A percentile compares a stretch with the other conserved stretches of the same genome.
phyloP scores from a whole-genome alignment of 306 rosid genomes.

The Delonix regia region DNA sequence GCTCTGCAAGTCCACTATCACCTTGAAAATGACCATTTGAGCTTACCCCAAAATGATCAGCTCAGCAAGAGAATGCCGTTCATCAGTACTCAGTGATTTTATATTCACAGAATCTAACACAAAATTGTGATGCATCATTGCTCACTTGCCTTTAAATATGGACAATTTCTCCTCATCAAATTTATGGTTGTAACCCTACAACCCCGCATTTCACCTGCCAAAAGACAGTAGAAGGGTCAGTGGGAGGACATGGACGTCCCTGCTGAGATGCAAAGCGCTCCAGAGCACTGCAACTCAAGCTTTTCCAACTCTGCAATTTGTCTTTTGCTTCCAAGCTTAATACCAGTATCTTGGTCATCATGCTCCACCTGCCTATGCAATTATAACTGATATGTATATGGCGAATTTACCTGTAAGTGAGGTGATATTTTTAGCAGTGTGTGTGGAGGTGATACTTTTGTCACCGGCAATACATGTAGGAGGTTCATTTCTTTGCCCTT shows the following conservation, averaged over 20 bases:
- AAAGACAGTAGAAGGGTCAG: conserved; percentile 1
- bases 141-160: not conserved
- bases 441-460: not conserved
- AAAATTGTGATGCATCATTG: not conserved
- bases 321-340: conserved; percentile 2
- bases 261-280: not conserved
- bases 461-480: not conserved
- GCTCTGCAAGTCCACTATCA: not conserved
- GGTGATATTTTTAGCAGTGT: not conserved
- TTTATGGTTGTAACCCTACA: not conserved
- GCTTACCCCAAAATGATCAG: not conserved
- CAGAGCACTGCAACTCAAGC: not conserved
- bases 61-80: not conserved
- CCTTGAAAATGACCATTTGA: not conserved
- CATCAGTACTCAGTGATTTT: not conserved
- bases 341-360: not conserved
- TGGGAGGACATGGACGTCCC: not conserved
- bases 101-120: not conserved
- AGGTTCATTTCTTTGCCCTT: conserved; percentile 9
- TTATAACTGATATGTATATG: conserved; percentile 2
- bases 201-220: not conserved
- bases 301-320: not conserved
- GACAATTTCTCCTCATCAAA: not conserved
- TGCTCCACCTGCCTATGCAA: not conserved
- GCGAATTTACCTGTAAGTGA: not conserved